Percentiles rank a stretch among this genome's conserved stretches.
Evolutionary conservation across 2,329 filamentous ascomycete species (phyloP).

Genomic region (Basipetospora chlamydospora): DNA sequence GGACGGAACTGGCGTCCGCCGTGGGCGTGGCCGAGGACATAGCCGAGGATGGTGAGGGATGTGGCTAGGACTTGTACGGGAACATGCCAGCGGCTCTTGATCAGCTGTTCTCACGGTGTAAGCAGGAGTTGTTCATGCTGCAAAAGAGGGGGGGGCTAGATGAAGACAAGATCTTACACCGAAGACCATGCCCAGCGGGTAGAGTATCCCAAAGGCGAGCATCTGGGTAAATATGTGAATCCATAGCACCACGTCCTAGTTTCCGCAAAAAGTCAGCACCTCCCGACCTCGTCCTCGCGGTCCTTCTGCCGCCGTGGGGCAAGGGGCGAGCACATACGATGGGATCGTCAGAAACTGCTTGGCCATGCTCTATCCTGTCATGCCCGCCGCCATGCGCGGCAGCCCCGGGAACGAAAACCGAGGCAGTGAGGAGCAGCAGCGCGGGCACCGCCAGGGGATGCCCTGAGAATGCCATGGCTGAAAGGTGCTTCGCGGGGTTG

Average conservation of each 20-base stretch:
- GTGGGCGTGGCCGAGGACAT: conserved; percentile 83
- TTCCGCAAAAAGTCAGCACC: conserved; percentile 18
- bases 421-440: too few species aligned
- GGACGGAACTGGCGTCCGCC: conserved; percentile 71
- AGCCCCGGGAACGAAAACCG: too few species aligned
- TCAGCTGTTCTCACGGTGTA: conserved; percentile 42
- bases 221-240: conserved; percentile 82
- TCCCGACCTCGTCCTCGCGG: not conserved
- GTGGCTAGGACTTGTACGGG: conserved; percentile 68
- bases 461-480: too few species aligned
- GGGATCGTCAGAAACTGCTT: conserved; percentile 56
- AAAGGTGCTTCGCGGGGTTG: too few species aligned
- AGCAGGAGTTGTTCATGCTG: conserved; percentile 2
- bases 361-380: conserved; percentile 50
- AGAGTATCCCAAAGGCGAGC: conserved; percentile 78
- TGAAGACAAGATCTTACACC: conserved; percentile 44
- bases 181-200: conserved; percentile 88
- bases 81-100: conserved; percentile 86
- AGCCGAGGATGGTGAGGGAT: conserved; percentile 64
- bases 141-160: not conserved
- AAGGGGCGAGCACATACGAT: conserved; percentile 36
- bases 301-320: too few species aligned
- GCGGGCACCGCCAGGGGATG: too few species aligned
- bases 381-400: conserved; percentile 37
- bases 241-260: conserved; percentile 73